Base-by-base conservation (phyloP, 2,329 filamentous ascomycete genomes). In the Colletotrichum lupini region DNA sequence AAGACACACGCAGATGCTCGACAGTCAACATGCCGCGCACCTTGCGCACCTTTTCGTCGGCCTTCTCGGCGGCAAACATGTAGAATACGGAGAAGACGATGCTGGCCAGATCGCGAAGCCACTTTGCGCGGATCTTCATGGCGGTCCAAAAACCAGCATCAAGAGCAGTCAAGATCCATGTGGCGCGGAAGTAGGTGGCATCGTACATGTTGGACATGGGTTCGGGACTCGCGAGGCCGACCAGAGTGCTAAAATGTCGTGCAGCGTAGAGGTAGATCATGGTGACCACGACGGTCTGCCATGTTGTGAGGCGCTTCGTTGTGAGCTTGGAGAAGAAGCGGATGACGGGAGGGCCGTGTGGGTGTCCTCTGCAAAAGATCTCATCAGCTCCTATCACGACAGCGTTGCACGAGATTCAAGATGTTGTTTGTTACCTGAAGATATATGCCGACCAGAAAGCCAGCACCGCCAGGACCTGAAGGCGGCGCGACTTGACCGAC, bases 131-230 rank as follows among this genome's bases (percentile, higher is more conserved):
- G 75, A 99, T 95, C 78, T 92, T 93, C 97, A 99, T 99, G 42
- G 97, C 97, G 0, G 95, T 98, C 97, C 97, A 99, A 82, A 98
- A 99, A 1, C 97, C 97, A 6, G 97, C 97, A 78, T 99, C 97
- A 74, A 99, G 85, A 0, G 95, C 97, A 0, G 97, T 99, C 66
- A 97, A 92, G 19, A 98, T 91, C 97, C 97, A 99, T 80, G 97
- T 99, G 68, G 97, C 97, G 61, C 97, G 92, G 82, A 98, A 99
- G 85, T 97, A 99, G 32, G 94, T 92, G 64, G 94, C 89, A 67
- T 94, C 95, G 85, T 99, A 99, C 81, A 98, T 92, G 80, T 97
- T 98, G 35, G 95, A 93, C 79, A 99, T 88, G 24, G 97, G 97
- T 79, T 99, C 97, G 4, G 97, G 96, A 76, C 93, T 95, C 77